These are phyloP conservation scores for Sporothrix globosa DNA, from an alignment of 2,329 filamentous ascomycete species.

Conservation along the genomic window DNA sequence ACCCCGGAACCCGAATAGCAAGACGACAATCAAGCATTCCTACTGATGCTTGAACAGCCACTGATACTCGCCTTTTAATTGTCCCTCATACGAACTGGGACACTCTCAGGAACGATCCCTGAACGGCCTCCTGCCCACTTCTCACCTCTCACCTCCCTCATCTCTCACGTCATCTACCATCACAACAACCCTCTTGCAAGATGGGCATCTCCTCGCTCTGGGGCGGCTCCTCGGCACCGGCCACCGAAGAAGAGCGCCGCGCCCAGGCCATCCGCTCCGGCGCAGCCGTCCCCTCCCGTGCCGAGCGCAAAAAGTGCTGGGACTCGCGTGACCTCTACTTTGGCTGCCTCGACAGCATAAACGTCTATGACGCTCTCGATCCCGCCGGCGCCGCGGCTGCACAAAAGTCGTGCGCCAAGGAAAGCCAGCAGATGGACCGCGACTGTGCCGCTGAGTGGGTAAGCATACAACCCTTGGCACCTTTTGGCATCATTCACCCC, in stretches of 20 bases:
- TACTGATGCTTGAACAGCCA: too few species aligned
- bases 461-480: conserved; percentile 44
- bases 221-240: conserved; percentile 40
- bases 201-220: conserved; percentile 53
- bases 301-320: conserved; percentile 84
- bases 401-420: conserved; percentile 46
- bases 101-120: too few species aligned
- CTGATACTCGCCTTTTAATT: too few species aligned
- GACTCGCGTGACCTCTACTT: conserved; percentile 88
- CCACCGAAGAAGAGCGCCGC: conserved; percentile 51
- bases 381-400: conserved; percentile 48
- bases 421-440: conserved; percentile 68
- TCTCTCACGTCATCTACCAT: conserved; percentile 8
- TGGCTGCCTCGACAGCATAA: conserved; percentile 77
- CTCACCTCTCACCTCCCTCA: neutral
- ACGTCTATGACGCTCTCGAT: conserved; percentile 70
- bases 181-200: conserved; percentile 27
- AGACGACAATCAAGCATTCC: too few species aligned
- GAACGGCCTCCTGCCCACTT: neutral
- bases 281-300: conserved; percentile 77
- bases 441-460: conserved; percentile 93
- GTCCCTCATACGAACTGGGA: too few species aligned
- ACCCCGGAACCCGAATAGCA: neutral
- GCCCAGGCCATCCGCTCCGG: conserved; percentile 60
- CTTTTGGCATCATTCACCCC: too few species aligned